Evolutionary conservation across 2,329 filamentous ascomycete genomes (phyloP).

Genomic region (Pseudogymnoascus sp.): DNA sequence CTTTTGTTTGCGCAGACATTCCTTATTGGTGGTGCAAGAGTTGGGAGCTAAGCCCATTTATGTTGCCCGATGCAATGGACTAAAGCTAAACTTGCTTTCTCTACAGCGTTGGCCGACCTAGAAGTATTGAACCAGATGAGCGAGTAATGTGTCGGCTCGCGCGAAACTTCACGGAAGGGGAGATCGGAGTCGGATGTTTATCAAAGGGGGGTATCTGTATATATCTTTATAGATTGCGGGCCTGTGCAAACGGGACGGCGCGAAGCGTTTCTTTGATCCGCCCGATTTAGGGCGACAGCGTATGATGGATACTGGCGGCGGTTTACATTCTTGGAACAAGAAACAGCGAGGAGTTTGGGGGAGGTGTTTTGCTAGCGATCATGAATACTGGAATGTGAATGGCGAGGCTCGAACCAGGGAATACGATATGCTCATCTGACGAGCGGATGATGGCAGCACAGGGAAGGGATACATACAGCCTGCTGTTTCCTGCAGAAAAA

Average conservation of each 20-base stretch:
- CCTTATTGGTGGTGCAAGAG: background rate
- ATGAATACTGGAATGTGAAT: background rate
- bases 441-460: background rate
- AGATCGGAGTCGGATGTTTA: background rate
- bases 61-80: background rate
- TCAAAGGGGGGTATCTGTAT: background rate
- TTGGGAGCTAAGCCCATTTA: background rate
- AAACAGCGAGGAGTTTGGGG: constrained; percentile 3
- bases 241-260: background rate
- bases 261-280: background rate
- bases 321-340: background rate
- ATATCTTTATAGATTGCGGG: background rate
- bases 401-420: background rate
- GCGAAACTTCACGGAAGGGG: background rate
- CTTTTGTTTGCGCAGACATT: background rate
- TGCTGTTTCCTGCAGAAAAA: background rate
- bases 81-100: background rate
- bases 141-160: background rate
- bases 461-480: background rate
- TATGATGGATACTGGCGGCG: background rate
- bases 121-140: background rate
- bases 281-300: background rate
- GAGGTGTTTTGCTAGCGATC: background rate
- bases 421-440: background rate
- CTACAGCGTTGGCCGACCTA: background rate